Conservation (phyloP, 495 filamentous ascomycete species). For the Trichoderma orchidacearum region DNA sequence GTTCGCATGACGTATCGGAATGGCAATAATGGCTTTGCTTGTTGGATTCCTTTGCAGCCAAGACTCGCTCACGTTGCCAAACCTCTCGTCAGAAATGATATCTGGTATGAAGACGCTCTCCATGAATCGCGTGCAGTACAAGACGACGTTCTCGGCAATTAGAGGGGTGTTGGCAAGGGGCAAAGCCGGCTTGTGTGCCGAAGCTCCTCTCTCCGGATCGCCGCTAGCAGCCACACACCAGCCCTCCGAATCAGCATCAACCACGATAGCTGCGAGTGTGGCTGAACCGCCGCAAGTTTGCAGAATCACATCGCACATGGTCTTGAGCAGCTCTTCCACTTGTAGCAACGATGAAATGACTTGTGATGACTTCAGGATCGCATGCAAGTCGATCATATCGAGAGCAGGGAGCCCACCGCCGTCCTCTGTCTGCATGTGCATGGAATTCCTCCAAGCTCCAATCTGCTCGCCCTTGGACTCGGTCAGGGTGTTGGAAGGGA, state of each 20-base stretch:
- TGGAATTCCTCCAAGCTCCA: slow-evolving; percentile 44
- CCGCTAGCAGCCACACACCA: slow-evolving; percentile 73
- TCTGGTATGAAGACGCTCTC: slow-evolving; percentile 77
- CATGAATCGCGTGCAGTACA: slow-evolving; percentile 72
- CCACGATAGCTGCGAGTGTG: slow-evolving; percentile 64
- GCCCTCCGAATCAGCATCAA: slow-evolving; percentile 46
- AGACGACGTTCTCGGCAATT: slow-evolving; percentile 63
- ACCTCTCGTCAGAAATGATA: slow-evolving; percentile 71
- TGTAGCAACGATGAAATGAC: slow-evolving; percentile 81
- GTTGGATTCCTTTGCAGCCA: slow-evolving; percentile 54
- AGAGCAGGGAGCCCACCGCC: slow-evolving; percentile 38
- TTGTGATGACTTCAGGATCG: slow-evolving; percentile 78
- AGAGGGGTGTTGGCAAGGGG: slow-evolving; percentile 46
- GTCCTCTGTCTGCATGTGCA: slow-evolving; percentile 23
- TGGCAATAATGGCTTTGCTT: slow-evolving; percentile 68
- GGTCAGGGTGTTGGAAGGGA: slow-evolving; percentile 25
- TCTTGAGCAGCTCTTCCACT: slow-evolving; percentile 69
- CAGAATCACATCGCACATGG: slow-evolving; percentile 83
- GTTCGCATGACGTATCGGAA: slow-evolving; percentile 63
- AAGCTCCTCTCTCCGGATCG: slow-evolving; percentile 51
- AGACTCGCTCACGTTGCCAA: slow-evolving; percentile 62
- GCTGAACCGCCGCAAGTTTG: slow-evolving; percentile 71
- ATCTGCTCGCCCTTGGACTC: slow-evolving; percentile 50
- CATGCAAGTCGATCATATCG: slow-evolving; percentile 80
- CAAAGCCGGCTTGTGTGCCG: slow-evolving; percentile 46